Percentiles rank a stretch among this genome's conserved stretches.
phyloP scores from a whole-genome alignment of 768 basidiomycete species.

The Tulasnella sp. region DNA sequence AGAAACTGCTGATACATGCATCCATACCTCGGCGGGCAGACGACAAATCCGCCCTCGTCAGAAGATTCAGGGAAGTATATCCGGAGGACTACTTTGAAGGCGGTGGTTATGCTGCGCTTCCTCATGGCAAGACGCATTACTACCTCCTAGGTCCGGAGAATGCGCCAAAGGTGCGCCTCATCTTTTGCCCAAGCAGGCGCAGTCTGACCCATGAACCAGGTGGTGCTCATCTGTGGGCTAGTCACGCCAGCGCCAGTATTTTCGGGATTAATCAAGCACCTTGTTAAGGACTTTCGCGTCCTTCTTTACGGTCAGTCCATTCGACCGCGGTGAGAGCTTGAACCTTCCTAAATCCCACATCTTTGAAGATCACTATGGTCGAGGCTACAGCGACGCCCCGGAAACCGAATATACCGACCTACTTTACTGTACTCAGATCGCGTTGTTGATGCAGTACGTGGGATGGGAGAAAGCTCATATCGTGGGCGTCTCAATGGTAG shows the following conservation, averaged over 20 bases:
- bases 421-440: slow-evolving; percentile 68
- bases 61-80: slow-evolving; percentile 38
- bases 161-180: slow-evolving; percentile 28
- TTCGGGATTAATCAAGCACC: slow-evolving; percentile 64
- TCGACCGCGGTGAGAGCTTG: too few relatives aligned
- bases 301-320: slow-evolving; percentile 57
- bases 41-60: neutral
- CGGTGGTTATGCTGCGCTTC: slow-evolving; percentile 56
- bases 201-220: slow-evolving; percentile 30
- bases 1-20: neutral
- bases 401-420: slow-evolving; percentile 52
- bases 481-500: slow-evolving; percentile 67
- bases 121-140: slow-evolving; percentile 65
- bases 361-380: slow-evolving; percentile 58
- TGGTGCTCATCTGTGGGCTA: slow-evolving; percentile 68
- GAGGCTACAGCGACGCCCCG: slow-evolving; percentile 76
- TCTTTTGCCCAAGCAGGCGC: neutral
- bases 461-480: slow-evolving; percentile 58
- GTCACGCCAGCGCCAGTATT: slow-evolving; percentile 52
- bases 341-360: neutral
- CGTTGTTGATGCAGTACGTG: slow-evolving; percentile 68
- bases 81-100: slow-evolving; percentile 52
- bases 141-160: slow-evolving; percentile 65
- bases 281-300: slow-evolving; percentile 61
- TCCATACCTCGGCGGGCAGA: neutral